Conservation (phyloP, 2,329 filamentous ascomycete genomes). For the Aspergillus calidoustus region DNA sequence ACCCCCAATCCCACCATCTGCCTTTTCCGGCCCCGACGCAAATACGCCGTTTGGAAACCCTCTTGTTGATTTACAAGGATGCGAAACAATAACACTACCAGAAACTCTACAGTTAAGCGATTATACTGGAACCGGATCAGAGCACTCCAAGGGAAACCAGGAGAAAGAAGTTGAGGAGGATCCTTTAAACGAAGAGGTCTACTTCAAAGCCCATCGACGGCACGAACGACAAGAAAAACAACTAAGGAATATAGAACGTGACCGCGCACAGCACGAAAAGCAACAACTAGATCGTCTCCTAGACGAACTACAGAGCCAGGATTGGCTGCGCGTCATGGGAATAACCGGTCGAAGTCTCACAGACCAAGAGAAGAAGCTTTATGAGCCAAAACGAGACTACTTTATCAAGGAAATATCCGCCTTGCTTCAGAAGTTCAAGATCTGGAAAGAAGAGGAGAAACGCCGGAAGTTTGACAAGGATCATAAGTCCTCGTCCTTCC, state of each 20-base stretch:
- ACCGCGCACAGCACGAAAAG: slow-evolving; percentile 69
- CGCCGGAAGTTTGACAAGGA: slow-evolving; percentile 77
- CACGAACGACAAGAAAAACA: slow-evolving; percentile 70
- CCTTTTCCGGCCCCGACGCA: slow-evolving; percentile 24
- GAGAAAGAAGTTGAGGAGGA: slow-evolving; percentile 43
- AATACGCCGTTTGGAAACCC: slow-evolving; percentile 42
- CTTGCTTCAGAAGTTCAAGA: slow-evolving; percentile 83
- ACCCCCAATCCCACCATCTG: slow-evolving; percentile 30
- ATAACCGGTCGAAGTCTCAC: slow-evolving; percentile 81
- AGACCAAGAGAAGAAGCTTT: slow-evolving; percentile 82
- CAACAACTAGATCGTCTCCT: slow-evolving; percentile 69
- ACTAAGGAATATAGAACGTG: slow-evolving; percentile 69
- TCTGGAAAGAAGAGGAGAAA: slow-evolving; percentile 90
- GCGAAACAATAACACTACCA: slow-evolving; percentile 35
- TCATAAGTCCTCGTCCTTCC: slow-evolving; percentile 51
- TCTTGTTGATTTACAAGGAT: slow-evolving; percentile 42
- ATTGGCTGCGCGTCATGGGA: slow-evolving; percentile 92
- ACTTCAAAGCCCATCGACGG: slow-evolving; percentile 62
- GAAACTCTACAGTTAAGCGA: neutral
- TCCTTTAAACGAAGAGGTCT: slow-evolving; percentile 61
- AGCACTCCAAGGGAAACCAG: neutral
- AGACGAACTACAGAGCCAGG: slow-evolving; percentile 83
- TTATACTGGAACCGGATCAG: neutral
- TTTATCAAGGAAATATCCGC: slow-evolving; percentile 82
- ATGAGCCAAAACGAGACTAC: slow-evolving; percentile 81